A percentile compares a stretch with the other conserved stretches of the same genome.
Conservation (phyloP, 2,329 filamentous ascomycete species). For the Fusarium redolens region DNA sequence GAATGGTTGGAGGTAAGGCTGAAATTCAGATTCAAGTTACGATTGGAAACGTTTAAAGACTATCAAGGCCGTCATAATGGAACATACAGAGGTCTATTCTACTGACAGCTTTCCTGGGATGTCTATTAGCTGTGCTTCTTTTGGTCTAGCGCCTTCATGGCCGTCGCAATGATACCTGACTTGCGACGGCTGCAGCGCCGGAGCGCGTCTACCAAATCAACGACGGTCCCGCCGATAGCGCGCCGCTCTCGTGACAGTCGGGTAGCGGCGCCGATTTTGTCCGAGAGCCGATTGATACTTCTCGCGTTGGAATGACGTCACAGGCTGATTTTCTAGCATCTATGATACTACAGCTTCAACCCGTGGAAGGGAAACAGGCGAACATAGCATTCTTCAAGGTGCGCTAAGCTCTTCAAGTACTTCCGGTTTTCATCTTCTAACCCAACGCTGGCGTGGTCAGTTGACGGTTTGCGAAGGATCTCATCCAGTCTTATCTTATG, state of each 20-base stretch:
- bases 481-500: background rate
- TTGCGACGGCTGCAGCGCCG: slow-evolving; percentile 8
- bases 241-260: background rate
- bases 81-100: background rate
- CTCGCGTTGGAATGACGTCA: background rate
- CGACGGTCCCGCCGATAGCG: background rate
- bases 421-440: too few relatives aligned
- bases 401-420: fast-evolving
- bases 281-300: background rate
- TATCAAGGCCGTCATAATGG: background rate
- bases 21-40: background rate
- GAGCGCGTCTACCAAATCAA: background rate
- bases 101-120: background rate
- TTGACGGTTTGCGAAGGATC: background rate
- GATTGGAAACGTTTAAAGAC: background rate
- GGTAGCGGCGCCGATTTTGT: background rate
- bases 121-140: background rate
- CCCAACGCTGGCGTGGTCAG: background rate
- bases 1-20: background rate
- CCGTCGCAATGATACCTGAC: slow-evolving; percentile 1
- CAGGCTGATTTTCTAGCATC: background rate
- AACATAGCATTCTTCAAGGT: fast-evolving
- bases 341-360: background rate
- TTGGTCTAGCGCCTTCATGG: background rate
- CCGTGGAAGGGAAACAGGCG: fast-evolving